Evolutionary conservation across 371 early-diverging fungal species (phyloP).

Genomic region (Circinella minor): DNA sequence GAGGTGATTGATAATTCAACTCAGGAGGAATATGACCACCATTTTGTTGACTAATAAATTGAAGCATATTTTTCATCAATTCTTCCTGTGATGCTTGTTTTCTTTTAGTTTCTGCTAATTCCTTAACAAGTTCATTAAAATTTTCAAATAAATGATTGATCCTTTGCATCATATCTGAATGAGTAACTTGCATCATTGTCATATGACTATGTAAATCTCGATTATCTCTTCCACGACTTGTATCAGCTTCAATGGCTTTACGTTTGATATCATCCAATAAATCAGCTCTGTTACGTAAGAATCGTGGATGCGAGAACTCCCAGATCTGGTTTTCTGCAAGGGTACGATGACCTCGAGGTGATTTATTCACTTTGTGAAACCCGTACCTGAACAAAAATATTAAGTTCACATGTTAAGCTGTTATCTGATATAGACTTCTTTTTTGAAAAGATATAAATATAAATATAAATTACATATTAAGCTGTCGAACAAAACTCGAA

Average conservation of each 20-base stretch:
- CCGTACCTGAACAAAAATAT: slow-evolving; percentile 64
- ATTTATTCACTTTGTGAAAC: slow-evolving; percentile 88
- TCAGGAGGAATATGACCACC: slow-evolving; percentile 34
- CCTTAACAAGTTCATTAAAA: slow-evolving; percentile 70
- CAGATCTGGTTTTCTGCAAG: slow-evolving; percentile 88
- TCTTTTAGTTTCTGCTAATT: slow-evolving; percentile 72
- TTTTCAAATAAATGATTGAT: slow-evolving; percentile 73
- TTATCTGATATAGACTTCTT: no score
- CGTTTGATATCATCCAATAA: slow-evolving; percentile 86
- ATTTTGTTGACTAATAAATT: slow-evolving; percentile 56
- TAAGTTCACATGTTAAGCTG: neutral
- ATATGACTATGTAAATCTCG: slow-evolving; percentile 76
- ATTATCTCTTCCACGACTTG: slow-evolving; percentile 66
- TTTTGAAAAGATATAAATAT: no score
- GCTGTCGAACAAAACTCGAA: slow-evolving; percentile 86
- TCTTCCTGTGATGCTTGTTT: slow-evolving; percentile 66
- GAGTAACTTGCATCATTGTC: slow-evolving; percentile 76
- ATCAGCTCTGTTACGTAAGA: slow-evolving; percentile 79
- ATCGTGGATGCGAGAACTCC: slow-evolving; percentile 92
- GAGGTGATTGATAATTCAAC: slow-evolving; percentile 8
- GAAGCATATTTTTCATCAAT: slow-evolving; percentile 62
- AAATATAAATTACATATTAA: slow-evolving; percentile 71
- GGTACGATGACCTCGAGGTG: slow-evolving; percentile 84
- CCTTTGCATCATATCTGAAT: slow-evolving; percentile 77
- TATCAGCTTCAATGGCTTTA: slow-evolving; percentile 84